Conservation (phyloP, 345 rosid species). For the Eucalyptus sp. region DNA sequence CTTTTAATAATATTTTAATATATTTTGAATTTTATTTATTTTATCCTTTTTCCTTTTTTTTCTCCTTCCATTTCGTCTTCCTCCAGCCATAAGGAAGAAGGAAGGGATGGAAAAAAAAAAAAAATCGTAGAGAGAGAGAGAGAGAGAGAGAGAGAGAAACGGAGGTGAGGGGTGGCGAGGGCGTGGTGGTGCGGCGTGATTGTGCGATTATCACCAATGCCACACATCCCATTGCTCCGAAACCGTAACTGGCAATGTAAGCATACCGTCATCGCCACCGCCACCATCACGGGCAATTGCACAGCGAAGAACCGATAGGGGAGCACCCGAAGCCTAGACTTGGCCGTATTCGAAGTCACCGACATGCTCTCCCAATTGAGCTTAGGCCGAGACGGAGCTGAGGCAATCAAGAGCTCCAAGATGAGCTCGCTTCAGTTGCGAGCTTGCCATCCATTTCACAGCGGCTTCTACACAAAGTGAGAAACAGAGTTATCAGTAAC, state of each 20-base stretch:
- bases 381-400: neutral
- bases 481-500: neutral
- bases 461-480: neutral
- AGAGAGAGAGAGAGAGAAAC: neutral
- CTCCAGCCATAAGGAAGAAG: no score
- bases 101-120: no score
- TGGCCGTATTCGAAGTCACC: neutral
- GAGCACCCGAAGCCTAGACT: neutral
- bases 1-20: neutral
- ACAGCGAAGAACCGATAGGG: neutral
- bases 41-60: accelerated
- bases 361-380: neutral
- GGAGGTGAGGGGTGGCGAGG: neutral
- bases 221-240: neutral
- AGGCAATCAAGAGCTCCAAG: neutral
- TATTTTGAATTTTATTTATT: accelerated
- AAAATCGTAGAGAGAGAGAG: no score
- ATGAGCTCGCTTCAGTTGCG: neutral
- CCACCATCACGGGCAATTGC: neutral
- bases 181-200: neutral
- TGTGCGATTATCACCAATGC: neutral
- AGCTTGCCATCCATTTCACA: neutral
- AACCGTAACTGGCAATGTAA: neutral
- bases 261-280: neutral
- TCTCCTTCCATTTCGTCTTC: no score